Conservation (phyloP, 1,139 yeast genomes). For the Lodderomyces beijingensis region DNA sequence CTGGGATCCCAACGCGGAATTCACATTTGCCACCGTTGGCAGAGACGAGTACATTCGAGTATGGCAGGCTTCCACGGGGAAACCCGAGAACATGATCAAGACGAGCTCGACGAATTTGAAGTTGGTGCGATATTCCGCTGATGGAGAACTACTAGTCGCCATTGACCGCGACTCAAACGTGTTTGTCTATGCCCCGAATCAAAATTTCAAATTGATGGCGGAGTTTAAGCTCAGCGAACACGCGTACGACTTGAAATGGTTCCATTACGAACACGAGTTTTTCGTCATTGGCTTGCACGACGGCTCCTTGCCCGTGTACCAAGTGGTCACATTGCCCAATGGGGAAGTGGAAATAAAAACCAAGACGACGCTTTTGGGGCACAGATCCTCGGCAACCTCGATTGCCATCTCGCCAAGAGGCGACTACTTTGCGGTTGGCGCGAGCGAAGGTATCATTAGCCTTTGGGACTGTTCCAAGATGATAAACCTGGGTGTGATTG, state of each 20-base stretch:
- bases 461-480: conserved; percentile 52
- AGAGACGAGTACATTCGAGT: conserved; percentile 49
- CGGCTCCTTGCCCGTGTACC: conserved; percentile 30
- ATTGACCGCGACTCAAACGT: conserved; percentile 38
- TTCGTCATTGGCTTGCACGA: conserved; percentile 38
- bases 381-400: conserved; percentile 50
- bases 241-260: conserved; percentile 38
- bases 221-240: conserved; percentile 21
- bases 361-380: conserved; percentile 37
- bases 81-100: conserved; percentile 30
- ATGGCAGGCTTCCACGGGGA: conserved; percentile 50
- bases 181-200: conserved; percentile 22
- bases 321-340: conserved; percentile 9
- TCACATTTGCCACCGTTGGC: conserved; percentile 56
- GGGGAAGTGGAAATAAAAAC: conserved; percentile 17
- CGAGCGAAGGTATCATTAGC: conserved; percentile 69
- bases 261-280: conserved; percentile 26
- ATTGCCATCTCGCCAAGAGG: conserved; percentile 59
- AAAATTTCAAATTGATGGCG: conserved; percentile 23
- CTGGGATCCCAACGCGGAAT: conserved; percentile 59
- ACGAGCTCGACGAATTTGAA: conserved; percentile 20
- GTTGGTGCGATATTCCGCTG: conserved; percentile 44
- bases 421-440: conserved; percentile 50
- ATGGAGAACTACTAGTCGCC: conserved; percentile 51
- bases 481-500: conserved; percentile 40